These are phyloP conservation scores for Myxozyma sirexii DNA, from an alignment of 805 yeast genomes.

Conservation along the genomic window DNA sequence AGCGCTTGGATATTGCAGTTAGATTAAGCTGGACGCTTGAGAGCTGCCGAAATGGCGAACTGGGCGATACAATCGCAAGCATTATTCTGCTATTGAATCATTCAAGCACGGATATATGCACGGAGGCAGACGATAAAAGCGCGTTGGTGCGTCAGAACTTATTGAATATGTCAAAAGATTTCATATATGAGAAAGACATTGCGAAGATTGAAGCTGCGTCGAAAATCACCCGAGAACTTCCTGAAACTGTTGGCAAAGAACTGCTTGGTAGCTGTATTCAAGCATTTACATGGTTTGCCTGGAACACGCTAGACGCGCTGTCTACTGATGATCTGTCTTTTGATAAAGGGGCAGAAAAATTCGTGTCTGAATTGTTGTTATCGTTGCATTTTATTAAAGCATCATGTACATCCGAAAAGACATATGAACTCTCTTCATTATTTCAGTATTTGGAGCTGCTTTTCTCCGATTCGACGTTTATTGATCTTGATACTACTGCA, in stretches of 20 bases:
- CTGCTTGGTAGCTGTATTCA: neutral
- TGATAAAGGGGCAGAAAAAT: neutral
- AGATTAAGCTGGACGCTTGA: neutral
- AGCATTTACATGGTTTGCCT: neutral
- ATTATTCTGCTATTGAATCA: neutral
- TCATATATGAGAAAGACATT: neutral
- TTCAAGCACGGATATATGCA: neutral
- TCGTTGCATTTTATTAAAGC: neutral
- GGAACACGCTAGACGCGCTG: neutral
- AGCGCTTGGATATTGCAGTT: neutral
- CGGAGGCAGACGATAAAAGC: neutral
- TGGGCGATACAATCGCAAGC: neutral
- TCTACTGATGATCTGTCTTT: constrained; percentile 19
- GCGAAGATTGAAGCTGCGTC: neutral
- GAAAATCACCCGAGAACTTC: neutral
- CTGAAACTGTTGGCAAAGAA: neutral
- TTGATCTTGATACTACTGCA: neutral
- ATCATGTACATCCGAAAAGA: neutral
- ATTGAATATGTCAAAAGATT: neutral
- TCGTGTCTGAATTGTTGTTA: neutral
- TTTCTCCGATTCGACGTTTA: neutral
- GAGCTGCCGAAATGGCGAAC: neutral
- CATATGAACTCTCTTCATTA: neutral
- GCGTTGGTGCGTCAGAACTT: neutral
- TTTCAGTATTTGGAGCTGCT: constrained; percentile 7